A percentile compares a stretch with the other conserved stretches of the same genome.
These are phyloP conservation scores for Kodamaea nitidulidarum DNA, from an alignment of 805 yeast genomes.

Conservation along the genomic window DNA sequence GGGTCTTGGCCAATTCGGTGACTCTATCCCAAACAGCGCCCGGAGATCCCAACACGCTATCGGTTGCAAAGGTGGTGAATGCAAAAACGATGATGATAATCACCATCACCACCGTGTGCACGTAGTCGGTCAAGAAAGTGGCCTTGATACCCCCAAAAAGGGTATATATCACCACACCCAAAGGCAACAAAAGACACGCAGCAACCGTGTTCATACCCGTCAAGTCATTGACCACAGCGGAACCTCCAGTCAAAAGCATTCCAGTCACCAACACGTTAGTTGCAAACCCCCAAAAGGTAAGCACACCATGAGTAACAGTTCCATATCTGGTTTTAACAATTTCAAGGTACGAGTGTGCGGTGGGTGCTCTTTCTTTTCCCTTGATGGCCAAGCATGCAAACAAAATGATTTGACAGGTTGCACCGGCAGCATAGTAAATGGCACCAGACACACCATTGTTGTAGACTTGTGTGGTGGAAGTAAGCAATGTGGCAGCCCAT, in stretches of 20 bases:
- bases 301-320: slow-evolving; percentile 61
- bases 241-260: slow-evolving; percentile 87
- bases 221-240: slow-evolving; percentile 73
- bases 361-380: slow-evolving; percentile 85
- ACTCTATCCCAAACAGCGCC: slow-evolving; percentile 72
- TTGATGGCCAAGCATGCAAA: slow-evolving; percentile 87
- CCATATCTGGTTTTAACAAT: slow-evolving; percentile 82
- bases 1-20: slow-evolving; percentile 51
- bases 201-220: slow-evolving; percentile 85
- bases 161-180: slow-evolving; percentile 58
- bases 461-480: slow-evolving; percentile 76
- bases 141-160: slow-evolving; percentile 45
- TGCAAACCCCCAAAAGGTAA: slow-evolving; percentile 75
- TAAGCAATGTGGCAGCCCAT: slow-evolving; percentile 57
- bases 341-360: slow-evolving; percentile 88
- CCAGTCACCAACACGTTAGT: slow-evolving; percentile 90
- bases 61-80: slow-evolving; percentile 73
- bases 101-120: slow-evolving; percentile 54
- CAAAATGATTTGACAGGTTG: slow-evolving; percentile 79
- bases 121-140: slow-evolving; percentile 43
- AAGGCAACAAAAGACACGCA: slow-evolving; percentile 74
- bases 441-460: slow-evolving; percentile 74
- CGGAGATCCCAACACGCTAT: slow-evolving; percentile 73
- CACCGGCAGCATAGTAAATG: slow-evolving; percentile 86
- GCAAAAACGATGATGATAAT: slow-evolving; percentile 78